A percentile compares a stretch with the other conserved stretches of the same genome.
Conservation (phyloP, 441 rosid genomes). For the Eugenia klotzschiana region DNA sequence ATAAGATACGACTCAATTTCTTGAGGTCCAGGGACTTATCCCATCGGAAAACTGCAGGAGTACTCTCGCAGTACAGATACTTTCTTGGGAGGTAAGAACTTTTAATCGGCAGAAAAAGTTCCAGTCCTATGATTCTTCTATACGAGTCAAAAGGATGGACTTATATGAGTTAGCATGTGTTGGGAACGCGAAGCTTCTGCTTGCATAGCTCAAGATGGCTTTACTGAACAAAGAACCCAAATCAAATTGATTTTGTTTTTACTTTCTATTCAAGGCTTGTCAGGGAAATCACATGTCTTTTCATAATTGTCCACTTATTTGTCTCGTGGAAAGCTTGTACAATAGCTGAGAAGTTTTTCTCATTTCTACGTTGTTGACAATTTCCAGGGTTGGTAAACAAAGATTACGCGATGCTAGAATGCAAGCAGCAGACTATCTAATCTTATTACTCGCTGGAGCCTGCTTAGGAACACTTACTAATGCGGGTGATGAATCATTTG, state of each 20-base stretch:
- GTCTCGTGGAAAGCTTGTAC: neutral
- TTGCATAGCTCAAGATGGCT: neutral
- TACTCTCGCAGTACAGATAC: slow-evolving; percentile 2
- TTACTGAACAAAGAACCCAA: neutral
- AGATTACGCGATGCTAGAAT: slow-evolving; percentile 6
- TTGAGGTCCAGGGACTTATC: slow-evolving; percentile 8
- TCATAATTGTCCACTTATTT: neutral
- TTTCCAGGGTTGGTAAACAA: slow-evolving; percentile 7
- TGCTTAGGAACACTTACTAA: slow-evolving; percentile 7
- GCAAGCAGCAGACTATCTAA: slow-evolving; percentile 5
- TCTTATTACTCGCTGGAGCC: slow-evolving; percentile 9
- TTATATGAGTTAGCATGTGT: neutral
- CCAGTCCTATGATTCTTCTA: neutral
- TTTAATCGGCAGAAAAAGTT: neutral
- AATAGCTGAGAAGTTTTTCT: neutral
- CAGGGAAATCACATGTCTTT: neutral
- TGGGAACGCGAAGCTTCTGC: neutral
- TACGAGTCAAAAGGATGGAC: neutral
- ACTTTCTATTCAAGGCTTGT: neutral
- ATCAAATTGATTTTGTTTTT: neutral
- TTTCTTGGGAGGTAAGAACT: slow-evolving; percentile 7
- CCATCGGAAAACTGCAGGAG: slow-evolving; percentile 1
- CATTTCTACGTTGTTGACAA: neutral
- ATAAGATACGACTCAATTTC: slow-evolving; percentile 7
- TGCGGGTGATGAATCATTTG: slow-evolving; percentile 2